Conservation (phyloP, 148 eudicot genomes). For the Rhododendron ovatum region DNA sequence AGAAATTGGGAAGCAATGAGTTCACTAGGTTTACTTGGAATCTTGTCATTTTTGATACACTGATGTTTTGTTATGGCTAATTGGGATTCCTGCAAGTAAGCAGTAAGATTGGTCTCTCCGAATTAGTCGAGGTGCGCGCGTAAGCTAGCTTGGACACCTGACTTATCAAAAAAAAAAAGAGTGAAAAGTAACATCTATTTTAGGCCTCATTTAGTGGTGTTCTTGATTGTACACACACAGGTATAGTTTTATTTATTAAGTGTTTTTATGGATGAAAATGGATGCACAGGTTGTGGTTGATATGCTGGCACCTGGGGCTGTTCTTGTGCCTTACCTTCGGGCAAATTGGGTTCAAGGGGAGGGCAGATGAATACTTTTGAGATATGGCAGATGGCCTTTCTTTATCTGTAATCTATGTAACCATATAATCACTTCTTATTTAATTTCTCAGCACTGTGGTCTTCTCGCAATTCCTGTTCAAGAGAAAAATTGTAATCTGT, state of each 20-base stretch:
- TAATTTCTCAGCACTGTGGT: not conserved
- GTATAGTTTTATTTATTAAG: not conserved
- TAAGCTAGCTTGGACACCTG: too few relatives aligned
- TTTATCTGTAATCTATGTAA: slow-evolving; percentile 7
- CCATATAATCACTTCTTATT: not conserved
- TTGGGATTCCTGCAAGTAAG: too few relatives aligned
- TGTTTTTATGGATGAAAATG: not conserved
- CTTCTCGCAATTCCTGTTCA: not conserved
- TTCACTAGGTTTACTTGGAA: too few relatives aligned
- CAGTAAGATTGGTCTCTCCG: too few relatives aligned
- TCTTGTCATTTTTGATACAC: too few relatives aligned
- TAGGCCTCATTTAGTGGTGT: not conserved
- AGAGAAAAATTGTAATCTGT: not conserved
- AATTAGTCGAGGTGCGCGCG: too few relatives aligned
- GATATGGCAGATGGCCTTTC: slow-evolving; percentile 7
- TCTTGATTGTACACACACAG: not conserved
- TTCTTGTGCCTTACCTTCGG: slow-evolving; percentile 89
- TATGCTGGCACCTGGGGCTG: slow-evolving; percentile 77
- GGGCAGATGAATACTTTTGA: slow-evolving; percentile 85
- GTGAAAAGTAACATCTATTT: not conserved
- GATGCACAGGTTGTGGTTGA: slow-evolving; percentile 78
- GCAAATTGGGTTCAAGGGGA: slow-evolving; percentile 97
- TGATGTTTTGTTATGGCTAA: too few relatives aligned
- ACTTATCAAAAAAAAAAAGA: too few relatives aligned
- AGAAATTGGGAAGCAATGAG: too few relatives aligned